Percentiles rank a stretch among this genome's conserved stretches.
Evolutionary conservation across 192 early-diverging fungal genomes (phyloP).

Genomic region (Coemansia sp.): DNA sequence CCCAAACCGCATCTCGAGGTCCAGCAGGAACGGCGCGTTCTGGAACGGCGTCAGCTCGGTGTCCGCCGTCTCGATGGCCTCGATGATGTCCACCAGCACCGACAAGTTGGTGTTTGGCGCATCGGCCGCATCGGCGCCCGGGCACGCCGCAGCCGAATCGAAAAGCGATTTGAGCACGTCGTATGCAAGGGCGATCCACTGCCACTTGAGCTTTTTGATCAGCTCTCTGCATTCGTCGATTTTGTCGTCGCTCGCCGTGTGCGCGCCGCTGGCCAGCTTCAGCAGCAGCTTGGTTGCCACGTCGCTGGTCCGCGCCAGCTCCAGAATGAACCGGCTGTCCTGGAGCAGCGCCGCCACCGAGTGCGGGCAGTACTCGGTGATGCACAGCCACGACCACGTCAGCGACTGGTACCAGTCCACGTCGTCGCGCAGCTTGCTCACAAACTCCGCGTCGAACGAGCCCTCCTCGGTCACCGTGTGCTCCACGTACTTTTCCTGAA

Average conservation of each 20-base stretch:
- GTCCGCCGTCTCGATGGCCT: constrained; percentile 58
- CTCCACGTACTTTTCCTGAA: constrained; percentile 41
- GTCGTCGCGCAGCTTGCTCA: constrained; percentile 12
- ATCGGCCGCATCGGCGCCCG: constrained; percentile 50
- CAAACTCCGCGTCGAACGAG: constrained; percentile 5
- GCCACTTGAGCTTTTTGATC: constrained; percentile 46
- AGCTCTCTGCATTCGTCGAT: constrained; percentile 5
- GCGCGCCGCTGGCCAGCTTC: neutral
- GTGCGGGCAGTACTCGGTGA: constrained; percentile 18
- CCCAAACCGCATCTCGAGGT: constrained; percentile 74
- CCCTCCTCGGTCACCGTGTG: constrained; percentile 3
- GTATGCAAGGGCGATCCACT: constrained; percentile 34
- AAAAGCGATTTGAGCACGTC: constrained; percentile 56
- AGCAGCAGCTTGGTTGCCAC: constrained; percentile 17
- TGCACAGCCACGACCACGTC: constrained; percentile 25
- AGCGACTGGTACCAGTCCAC: constrained; percentile 27
- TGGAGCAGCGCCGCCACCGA: constrained; percentile 17
- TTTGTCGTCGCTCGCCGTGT: neutral
- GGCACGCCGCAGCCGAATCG: constrained; percentile 56
- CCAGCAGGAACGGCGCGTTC: constrained; percentile 79
- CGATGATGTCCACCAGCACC: constrained; percentile 58
- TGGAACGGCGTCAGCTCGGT: constrained; percentile 53
- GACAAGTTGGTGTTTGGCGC: constrained; percentile 30
- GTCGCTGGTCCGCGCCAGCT: constrained; percentile 36
- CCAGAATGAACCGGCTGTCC: constrained; percentile 24